Evolutionary conservation across 257 asterid genomes (phyloP).

Genomic region (Ehretia macrophylla): DNA sequence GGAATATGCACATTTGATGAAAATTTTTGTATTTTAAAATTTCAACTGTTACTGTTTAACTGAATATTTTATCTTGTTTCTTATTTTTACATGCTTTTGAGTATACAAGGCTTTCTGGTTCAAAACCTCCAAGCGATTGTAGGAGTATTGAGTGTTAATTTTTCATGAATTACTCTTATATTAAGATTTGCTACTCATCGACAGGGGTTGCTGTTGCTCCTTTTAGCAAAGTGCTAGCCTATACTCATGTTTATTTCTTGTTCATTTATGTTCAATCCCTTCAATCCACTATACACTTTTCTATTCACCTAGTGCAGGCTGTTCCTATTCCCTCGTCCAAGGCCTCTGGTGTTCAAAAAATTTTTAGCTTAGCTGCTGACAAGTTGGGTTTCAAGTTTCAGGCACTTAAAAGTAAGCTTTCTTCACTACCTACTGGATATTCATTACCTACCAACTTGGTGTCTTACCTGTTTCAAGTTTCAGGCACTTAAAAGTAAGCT

Average conservation of each 20-base stretch:
- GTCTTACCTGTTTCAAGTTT: conserved; percentile 52
- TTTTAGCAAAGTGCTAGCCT: not conserved
- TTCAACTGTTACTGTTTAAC: not conserved
- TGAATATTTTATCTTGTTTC: too few relatives aligned
- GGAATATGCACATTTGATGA: not conserved
- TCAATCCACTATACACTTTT: not conserved
- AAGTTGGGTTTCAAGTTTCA: conserved; percentile 75
- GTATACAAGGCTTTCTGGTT: too few relatives aligned
- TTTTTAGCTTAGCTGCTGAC: conserved; percentile 83
- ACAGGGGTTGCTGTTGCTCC: not conserved
- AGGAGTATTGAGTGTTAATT: too few relatives aligned
- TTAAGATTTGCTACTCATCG: not conserved
- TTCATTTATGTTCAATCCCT: not conserved
- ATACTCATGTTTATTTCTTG: not conserved
- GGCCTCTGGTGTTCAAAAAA: conserved; percentile 62
- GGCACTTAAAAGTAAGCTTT: conserved; percentile 50
- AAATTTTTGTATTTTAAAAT: not conserved
- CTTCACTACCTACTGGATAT: conserved; percentile 2
- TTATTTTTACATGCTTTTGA: too few relatives aligned
- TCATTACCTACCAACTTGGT: not conserved
- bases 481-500: conserved; percentile 51
- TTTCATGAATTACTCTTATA: not conserved
- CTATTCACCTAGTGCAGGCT: conserved; percentile 38
- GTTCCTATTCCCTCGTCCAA: conserved; percentile 78
- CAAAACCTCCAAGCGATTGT: too few relatives aligned